These are phyloP conservation scores for Saccharomycopsis schoenii DNA, from an alignment of 805 yeast species.

Conservation along the genomic window DNA sequence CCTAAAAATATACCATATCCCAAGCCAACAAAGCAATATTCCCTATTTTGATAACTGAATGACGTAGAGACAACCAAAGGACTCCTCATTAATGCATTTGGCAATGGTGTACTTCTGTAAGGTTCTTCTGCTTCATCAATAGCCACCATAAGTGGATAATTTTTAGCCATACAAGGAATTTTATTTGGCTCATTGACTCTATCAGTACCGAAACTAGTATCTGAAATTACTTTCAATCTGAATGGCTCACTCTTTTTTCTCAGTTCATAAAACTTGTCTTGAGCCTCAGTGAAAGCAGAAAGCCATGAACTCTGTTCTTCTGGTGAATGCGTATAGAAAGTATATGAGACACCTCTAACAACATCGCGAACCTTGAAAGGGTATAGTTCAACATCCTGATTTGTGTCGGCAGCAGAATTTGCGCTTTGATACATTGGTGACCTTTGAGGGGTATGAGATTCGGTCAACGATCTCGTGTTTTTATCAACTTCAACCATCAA, in stretches of 20 bases:
- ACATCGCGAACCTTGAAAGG: constrained; percentile 48
- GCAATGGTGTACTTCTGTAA: constrained; percentile 12
- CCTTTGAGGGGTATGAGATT: neutral
- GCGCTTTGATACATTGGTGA: neutral
- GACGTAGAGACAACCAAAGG: constrained; percentile 24
- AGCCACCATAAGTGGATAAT: constrained; percentile 41
- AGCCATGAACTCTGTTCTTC: constrained; percentile 54
- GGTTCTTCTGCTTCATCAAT: constrained; percentile 27
- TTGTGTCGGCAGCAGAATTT: neutral
- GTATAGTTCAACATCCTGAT: constrained; percentile 18
- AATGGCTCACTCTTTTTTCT: constrained; percentile 43
- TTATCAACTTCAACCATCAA: constrained; percentile 36
- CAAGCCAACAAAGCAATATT: constrained; percentile 48
- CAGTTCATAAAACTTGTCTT: constrained; percentile 29
- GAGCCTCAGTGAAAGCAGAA: constrained; percentile 38
- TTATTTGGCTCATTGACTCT: constrained; percentile 38
- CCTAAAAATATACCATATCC: constrained; percentile 52
- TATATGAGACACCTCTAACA: constrained; percentile 44
- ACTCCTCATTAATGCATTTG: constrained; percentile 23
- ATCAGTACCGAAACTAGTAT: constrained; percentile 57
- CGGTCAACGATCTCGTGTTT: neutral
- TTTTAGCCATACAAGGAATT: constrained; percentile 41
- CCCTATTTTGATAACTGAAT: constrained; percentile 34
- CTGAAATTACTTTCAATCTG: constrained; percentile 41
- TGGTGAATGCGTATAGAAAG: constrained; percentile 37